Conservation (phyloP, 352 stramenopile genomes). For the Globisporangium emineosum region DNA sequence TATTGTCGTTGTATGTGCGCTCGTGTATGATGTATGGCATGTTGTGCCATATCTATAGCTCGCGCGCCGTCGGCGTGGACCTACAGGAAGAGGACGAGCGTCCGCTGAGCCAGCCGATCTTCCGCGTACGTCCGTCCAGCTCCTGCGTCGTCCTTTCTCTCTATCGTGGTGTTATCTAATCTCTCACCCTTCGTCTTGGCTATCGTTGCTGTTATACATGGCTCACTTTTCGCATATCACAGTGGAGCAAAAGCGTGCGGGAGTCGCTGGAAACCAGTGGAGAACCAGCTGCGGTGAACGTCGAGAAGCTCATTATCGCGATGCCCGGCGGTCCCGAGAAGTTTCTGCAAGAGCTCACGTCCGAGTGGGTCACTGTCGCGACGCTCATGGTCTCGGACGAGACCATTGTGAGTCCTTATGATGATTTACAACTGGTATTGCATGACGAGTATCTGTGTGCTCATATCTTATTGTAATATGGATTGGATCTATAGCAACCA, state of each 20-base stretch:
- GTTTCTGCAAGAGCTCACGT: constrained; percentile 45
- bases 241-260: constrained; percentile 53
- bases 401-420: constrained; percentile 28
- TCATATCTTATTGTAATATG: not conserved
- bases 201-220: not conserved
- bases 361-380: constrained; percentile 40
- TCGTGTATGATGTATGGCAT: no score
- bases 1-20: not conserved
- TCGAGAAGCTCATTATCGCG: constrained; percentile 49
- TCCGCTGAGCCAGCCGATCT: constrained; percentile 35
- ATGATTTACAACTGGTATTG: not conserved
- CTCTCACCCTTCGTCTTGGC: no score
- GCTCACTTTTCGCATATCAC: not conserved
- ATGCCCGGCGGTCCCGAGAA: constrained; percentile 38
- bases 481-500: constrained; percentile 20
- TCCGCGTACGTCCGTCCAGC: constrained; percentile 39
- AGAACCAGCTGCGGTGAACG: constrained; percentile 6
- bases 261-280: constrained; percentile 13
- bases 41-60: no score
- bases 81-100: constrained; percentile 25
- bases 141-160: not conserved
- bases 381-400: constrained; percentile 57
- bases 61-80: constrained; percentile 36
- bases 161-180: not conserved
- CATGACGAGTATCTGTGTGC: not conserved